Percentiles rank a stretch among this genome's conserved stretches.
Conservation (phyloP, 257 asterid genomes). For the Nicotiana benthamiana region DNA sequence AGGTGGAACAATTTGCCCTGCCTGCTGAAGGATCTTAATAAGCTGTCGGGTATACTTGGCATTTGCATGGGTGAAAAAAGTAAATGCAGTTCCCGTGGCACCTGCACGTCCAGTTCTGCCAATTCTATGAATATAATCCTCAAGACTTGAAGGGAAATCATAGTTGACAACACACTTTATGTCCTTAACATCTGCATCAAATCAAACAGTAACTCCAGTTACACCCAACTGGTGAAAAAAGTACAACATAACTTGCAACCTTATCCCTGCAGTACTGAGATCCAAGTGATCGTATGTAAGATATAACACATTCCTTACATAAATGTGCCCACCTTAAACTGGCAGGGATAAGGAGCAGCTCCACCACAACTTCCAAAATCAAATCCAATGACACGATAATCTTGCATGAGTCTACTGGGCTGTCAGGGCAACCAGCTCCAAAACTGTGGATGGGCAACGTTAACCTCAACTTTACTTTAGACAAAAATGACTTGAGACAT, state of each 20-base stretch:
- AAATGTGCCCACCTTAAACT: slow-evolving; percentile 88
- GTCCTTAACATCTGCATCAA: slow-evolving; percentile 86
- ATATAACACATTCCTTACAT: slow-evolving; percentile 56
- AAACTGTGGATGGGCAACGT: slow-evolving; percentile 87
- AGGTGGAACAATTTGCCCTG: slow-evolving; percentile 78
- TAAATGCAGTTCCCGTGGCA: slow-evolving; percentile 71
- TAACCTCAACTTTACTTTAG: slow-evolving; percentile 40
- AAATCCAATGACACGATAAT: slow-evolving; percentile 38
- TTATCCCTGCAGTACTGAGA: slow-evolving; percentile 90
- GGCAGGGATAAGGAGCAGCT: slow-evolving; percentile 98
- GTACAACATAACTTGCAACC: slow-evolving; percentile 43
- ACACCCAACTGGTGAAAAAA: slow-evolving; percentile 1
- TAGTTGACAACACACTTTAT: slow-evolving; percentile 82
- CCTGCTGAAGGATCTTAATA: slow-evolving; percentile 69
- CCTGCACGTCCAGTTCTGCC: slow-evolving; percentile 99
- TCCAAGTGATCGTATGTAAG: slow-evolving; percentile 44
- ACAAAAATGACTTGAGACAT: slow-evolving; percentile 30
- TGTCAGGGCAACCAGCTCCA: slow-evolving; percentile 68
- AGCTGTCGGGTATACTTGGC: slow-evolving; percentile 59
- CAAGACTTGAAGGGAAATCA: slow-evolving; percentile 80
- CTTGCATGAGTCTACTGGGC: slow-evolving; percentile 84
- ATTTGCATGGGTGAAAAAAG: slow-evolving; percentile 76
- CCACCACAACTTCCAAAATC: slow-evolving; percentile 46
- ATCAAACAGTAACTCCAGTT: background rate
- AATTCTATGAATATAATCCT: slow-evolving; percentile 92